These are phyloP conservation scores for Plasmodium blacklocki DNA, from an alignment of 169 alveolate genomes.

Conservation along the genomic window DNA sequence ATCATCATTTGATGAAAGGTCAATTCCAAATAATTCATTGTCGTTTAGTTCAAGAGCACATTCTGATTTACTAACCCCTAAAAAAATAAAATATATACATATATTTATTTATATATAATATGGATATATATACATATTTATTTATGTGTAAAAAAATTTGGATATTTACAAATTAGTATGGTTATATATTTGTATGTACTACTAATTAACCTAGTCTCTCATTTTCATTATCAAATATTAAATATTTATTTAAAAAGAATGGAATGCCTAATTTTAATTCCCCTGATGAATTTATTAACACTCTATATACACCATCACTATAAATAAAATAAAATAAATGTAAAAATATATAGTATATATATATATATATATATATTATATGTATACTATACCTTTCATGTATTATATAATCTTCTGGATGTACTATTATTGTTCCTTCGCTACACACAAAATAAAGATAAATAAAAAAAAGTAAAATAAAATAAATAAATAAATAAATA, in stretches of 20 bases:
- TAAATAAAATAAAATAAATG: background rate
- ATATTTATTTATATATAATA: background rate
- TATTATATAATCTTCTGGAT: constrained; percentile 50
- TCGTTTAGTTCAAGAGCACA: background rate
- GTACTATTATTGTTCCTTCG: constrained; percentile 18
- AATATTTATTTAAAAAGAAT: constrained; percentile 42
- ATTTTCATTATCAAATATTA: constrained; percentile 54
- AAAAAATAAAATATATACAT: background rate
- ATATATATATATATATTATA: background rate
- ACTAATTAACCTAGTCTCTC: constrained; percentile 24
- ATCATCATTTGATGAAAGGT: background rate
- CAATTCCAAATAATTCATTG: background rate
- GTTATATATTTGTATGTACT: background rate
- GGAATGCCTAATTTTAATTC: constrained; percentile 38
- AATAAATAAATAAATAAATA: background rate
- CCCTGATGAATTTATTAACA: constrained; percentile 23
- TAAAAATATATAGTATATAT: background rate
- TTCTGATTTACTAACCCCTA: constrained; percentile 3
- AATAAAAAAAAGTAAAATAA: background rate
- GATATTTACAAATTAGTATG: background rate
- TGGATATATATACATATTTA: background rate
- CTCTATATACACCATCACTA: constrained; percentile 33
- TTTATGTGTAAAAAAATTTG: background rate
- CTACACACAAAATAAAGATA: background rate
- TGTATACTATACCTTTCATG: constrained; percentile 30